phyloP scores from a whole-genome alignment of 2,329 filamentous ascomycete genomes.

The Fusarium foetens region DNA sequence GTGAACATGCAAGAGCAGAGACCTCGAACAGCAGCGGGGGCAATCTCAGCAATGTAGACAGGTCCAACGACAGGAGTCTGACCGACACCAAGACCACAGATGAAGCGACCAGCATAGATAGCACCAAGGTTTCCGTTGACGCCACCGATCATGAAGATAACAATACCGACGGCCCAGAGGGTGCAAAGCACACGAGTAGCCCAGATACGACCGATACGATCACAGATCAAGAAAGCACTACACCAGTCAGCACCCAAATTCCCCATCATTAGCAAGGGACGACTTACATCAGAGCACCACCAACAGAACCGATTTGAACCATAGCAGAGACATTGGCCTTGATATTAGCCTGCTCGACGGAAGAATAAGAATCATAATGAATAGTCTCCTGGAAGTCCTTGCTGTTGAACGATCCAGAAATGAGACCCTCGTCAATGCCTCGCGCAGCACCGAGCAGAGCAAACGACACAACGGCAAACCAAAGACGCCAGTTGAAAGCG shows the following conservation, averaged over 20 bases:
- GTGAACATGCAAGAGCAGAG: slow-evolving; percentile 72
- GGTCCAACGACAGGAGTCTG: slow-evolving; percentile 75
- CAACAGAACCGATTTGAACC: slow-evolving; percentile 83
- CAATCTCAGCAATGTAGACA: slow-evolving; percentile 78
- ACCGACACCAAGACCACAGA: slow-evolving; percentile 73
- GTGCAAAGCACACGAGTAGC: slow-evolving; percentile 67
- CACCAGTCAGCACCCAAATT: background rate
- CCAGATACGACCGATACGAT: slow-evolving; percentile 71
- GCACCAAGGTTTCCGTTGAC: slow-evolving; percentile 63
- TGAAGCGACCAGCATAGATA: slow-evolving; percentile 73
- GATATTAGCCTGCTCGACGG: slow-evolving; percentile 70
- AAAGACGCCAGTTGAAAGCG: slow-evolving; percentile 80
- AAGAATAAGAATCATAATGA: slow-evolving; percentile 63
- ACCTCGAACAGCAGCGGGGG: slow-evolving; percentile 74
- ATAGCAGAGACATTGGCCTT: slow-evolving; percentile 82
- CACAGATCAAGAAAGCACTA: slow-evolving; percentile 68
- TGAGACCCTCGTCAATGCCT: slow-evolving; percentile 84
- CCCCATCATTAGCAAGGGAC: rapidly evolving
- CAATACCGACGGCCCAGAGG: slow-evolving; percentile 67
- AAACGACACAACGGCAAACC: slow-evolving; percentile 80
- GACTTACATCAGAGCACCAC: slow-evolving; percentile 68
- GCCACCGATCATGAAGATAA: slow-evolving; percentile 65
- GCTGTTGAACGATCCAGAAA: slow-evolving; percentile 76
- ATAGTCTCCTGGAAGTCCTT: slow-evolving; percentile 70
- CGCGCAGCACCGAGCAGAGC: slow-evolving; percentile 80